Evolutionary conservation across 73 alveolate species (phyloP).

Genomic region (Paramecium caudatum): DNA sequence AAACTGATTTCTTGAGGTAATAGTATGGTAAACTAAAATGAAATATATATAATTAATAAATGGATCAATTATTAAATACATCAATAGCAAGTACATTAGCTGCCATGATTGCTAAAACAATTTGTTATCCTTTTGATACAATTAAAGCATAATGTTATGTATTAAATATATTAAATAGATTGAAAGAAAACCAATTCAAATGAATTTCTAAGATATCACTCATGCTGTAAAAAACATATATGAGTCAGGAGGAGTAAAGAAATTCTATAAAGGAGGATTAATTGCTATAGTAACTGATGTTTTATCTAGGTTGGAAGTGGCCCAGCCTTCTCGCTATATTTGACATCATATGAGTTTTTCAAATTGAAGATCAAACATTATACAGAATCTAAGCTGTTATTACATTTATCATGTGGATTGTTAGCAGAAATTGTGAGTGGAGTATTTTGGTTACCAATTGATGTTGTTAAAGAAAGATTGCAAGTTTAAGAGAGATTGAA

Average conservation of each 20-base stretch:
- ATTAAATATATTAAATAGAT: constrained; percentile 45
- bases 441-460: constrained; percentile 92
- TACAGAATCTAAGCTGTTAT: constrained; percentile 14
- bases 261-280: constrained; percentile 73
- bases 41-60: too few species aligned
- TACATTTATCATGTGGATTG: constrained; percentile 86
- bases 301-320: constrained; percentile 71
- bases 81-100: constrained; percentile 64
- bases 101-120: constrained; percentile 77
- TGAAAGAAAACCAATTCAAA: constrained; percentile 27
- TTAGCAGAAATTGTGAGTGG: constrained; percentile 95
- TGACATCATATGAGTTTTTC: constrained; percentile 62
- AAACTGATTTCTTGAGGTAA: constrained; percentile 29
- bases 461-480: constrained; percentile 95
- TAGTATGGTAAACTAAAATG: constrained; percentile 15
- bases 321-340: constrained; percentile 73
- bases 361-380: background rate
- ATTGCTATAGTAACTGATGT: constrained; percentile 51
- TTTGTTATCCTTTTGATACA: constrained; percentile 87
- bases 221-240: background rate
- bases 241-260: constrained; percentile 52
- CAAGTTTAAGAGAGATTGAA: constrained; percentile 87
- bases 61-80: background rate
- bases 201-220: background rate
- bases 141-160: constrained; percentile 81